phyloP scores from a whole-genome alignment of 2,329 filamentous ascomycete species.

The Venturia effusa region DNA sequence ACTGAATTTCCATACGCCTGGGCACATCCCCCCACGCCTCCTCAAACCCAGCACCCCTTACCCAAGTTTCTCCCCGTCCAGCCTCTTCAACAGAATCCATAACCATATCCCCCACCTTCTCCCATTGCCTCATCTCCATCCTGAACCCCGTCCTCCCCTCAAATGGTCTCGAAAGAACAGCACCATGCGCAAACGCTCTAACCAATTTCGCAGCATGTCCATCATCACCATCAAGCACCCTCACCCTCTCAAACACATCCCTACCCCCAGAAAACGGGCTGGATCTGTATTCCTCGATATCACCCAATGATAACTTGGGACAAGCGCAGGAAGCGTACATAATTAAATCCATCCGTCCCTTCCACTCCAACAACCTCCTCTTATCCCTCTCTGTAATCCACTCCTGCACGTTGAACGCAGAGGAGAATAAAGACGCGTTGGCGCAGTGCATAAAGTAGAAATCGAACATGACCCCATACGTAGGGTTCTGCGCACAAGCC shows the following conservation, averaged over 20 bases:
- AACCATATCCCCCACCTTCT: conserved; percentile 48
- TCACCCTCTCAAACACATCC: conserved; percentile 34
- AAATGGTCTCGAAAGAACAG: conserved; percentile 39
- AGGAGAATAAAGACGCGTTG: too few species aligned
- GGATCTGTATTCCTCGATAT: too few species aligned
- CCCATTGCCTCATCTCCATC: conserved; percentile 49
- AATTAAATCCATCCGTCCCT: too few species aligned
- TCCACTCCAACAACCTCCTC: too few species aligned
- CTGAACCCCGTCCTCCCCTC: conserved; percentile 30
- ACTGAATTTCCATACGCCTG: background rate
- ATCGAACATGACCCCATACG: too few species aligned
- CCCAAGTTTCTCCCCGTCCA: conserved; percentile 40
- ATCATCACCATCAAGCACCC: conserved; percentile 50
- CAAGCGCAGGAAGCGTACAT: too few species aligned
- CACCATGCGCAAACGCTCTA: conserved; percentile 56
- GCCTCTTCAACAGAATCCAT: conserved; percentile 49
- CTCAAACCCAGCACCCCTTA: conserved; percentile 50
- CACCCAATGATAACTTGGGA: too few species aligned
- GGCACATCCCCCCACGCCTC: conserved; percentile 49
- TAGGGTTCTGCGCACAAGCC: too few species aligned
- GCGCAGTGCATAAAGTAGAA: too few species aligned
- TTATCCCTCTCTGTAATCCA: too few species aligned
- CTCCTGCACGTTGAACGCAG: too few species aligned
- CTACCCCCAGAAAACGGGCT: too few species aligned
- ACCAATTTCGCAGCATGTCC: conserved; percentile 72